Evolutionary conservation across 192 early-diverging fungal genomes (phyloP).

Genomic region (Gigaspora rosea): DNA sequence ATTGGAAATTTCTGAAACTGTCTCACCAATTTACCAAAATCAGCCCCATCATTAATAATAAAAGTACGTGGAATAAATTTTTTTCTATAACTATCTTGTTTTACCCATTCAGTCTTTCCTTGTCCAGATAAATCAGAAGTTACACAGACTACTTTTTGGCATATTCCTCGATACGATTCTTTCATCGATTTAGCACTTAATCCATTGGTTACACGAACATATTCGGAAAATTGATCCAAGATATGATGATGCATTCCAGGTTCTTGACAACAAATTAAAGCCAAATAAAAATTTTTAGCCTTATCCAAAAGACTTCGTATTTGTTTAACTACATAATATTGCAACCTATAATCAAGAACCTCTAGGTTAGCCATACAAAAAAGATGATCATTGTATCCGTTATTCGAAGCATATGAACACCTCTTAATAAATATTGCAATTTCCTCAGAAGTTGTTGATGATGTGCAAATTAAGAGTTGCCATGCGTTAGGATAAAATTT

Average conservation of each 20-base stretch:
- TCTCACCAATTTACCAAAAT: conserved; percentile 5
- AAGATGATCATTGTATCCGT: conserved; percentile 21
- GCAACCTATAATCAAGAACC: conserved; percentile 23
- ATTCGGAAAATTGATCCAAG: conserved; percentile 28
- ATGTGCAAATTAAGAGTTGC: conserved; percentile 28
- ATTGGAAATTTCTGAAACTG: conserved; percentile 5
- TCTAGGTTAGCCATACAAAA: conserved; percentile 33
- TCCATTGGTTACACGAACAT: conserved; percentile 21
- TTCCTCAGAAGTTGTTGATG: conserved; percentile 30
- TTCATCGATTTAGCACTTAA: conserved; percentile 12
- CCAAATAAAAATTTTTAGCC: background rate
- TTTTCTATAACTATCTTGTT: background rate
- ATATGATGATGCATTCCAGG: conserved; percentile 29
- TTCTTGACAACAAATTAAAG: conserved; percentile 29
- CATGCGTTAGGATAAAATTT: conserved; percentile 26
- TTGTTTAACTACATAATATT: conserved; percentile 28
- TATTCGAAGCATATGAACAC: conserved; percentile 19
- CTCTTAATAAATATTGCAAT: conserved; percentile 25
- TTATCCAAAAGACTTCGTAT: background rate
- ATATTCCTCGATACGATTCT: conserved; percentile 7
- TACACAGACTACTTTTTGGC: conserved; percentile 16
- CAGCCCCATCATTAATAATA: conserved; percentile 16
- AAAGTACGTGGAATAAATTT: conserved; percentile 5
- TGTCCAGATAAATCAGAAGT: conserved; percentile 27
- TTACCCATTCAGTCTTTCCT: conserved; percentile 33